Evolutionary conservation across 2,329 filamentous ascomycete species (phyloP).

Genomic region (Curvularia hawaiiensis): DNA sequence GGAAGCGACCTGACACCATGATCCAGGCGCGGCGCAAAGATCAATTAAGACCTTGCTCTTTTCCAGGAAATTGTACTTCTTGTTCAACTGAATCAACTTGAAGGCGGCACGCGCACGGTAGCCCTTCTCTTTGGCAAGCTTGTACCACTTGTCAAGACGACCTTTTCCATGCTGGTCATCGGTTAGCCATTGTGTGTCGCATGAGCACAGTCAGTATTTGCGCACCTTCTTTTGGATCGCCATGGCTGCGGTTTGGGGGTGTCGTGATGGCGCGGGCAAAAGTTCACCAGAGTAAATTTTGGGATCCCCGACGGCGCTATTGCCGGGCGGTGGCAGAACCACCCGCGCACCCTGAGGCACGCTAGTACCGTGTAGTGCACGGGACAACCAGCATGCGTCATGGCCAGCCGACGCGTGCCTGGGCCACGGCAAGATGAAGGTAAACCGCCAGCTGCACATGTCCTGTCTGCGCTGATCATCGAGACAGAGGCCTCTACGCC

Average conservation of each 20-base stretch:
- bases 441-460: conserved; percentile 14
- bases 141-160: conserved; percentile 98
- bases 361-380: conserved; percentile 14
- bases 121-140: conserved; percentile 97
- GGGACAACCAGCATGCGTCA: conserved; percentile 27
- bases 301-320: conserved; percentile 13
- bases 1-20: conserved; percentile 69
- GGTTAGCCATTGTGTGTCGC: conserved; percentile 29
- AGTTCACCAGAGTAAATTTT: conserved; percentile 30
- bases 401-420: conserved; percentile 20
- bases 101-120: conserved; percentile 95
- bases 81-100: conserved; percentile 97
- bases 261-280: conserved; percentile 25
- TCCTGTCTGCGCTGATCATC: conserved; percentile 15
- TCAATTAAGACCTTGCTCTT: conserved; percentile 96
- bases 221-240: conserved; percentile 89
- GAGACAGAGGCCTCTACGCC: conserved; percentile 26
- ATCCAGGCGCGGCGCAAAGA: conserved; percentile 93
- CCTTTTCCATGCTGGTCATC: conserved; percentile 79
- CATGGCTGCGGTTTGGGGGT: conserved; percentile 60
- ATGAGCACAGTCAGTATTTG: background rate
- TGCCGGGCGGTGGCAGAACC: conserved; percentile 27
- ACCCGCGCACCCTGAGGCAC: conserved; percentile 6
- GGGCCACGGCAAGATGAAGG: conserved; percentile 27
- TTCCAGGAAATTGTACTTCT: conserved; percentile 98